phyloP scores from a whole-genome alignment of 495 filamentous ascomycete species.

The Aspergillus saccharolyticus region DNA sequence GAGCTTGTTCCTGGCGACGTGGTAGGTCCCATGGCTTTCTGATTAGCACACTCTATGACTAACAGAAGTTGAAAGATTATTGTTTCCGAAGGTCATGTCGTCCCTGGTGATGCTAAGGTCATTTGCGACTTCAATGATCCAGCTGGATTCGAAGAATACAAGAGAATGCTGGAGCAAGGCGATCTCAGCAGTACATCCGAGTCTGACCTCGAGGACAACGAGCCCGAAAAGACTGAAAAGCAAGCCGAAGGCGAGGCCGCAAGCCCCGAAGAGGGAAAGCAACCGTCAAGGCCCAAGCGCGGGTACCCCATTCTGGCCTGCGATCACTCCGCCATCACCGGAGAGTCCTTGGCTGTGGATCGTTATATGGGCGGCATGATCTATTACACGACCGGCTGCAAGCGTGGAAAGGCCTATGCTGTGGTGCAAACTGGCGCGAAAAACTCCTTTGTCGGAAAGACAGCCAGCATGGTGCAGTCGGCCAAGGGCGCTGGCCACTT shows the following conservation, averaged over 20 bases:
- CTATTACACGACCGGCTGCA: conserved; percentile 71
- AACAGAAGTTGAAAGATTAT: conserved; percentile 43
- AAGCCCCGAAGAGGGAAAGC: conserved; percentile 9
- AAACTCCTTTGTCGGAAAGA: conserved; percentile 65
- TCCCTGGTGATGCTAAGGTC: conserved; percentile 65
- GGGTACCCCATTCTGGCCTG: conserved; percentile 58
- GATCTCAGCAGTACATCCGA: conserved; percentile 53
- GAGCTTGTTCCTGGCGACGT: conserved; percentile 78
- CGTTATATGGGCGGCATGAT: conserved; percentile 66
- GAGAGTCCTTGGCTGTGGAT: conserved; percentile 68
- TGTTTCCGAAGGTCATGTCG: conserved; percentile 66
- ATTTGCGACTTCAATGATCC: conserved; percentile 67
- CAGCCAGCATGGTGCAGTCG: conserved; percentile 61
- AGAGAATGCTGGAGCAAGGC: conserved; percentile 47
- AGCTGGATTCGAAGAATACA: conserved; percentile 60
- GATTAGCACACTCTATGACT: conserved; percentile 9
- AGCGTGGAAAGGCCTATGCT: conserved; percentile 66
- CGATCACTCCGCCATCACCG: conserved; percentile 70
- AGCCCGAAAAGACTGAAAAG: conserved; percentile 11
- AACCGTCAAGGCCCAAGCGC: conserved; percentile 21
- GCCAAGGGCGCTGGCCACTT: conserved; percentile 68
- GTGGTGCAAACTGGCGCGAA: conserved; percentile 57
- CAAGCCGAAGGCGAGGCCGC: conserved; percentile 13
- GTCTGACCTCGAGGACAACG: conserved; percentile 41
- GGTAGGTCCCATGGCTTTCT: conserved; percentile 42